A percentile compares a stretch with the other conserved stretches of the same genome.
Conservation (phyloP, 768 basidiomycete genomes). For the Boletus coccyginus region DNA sequence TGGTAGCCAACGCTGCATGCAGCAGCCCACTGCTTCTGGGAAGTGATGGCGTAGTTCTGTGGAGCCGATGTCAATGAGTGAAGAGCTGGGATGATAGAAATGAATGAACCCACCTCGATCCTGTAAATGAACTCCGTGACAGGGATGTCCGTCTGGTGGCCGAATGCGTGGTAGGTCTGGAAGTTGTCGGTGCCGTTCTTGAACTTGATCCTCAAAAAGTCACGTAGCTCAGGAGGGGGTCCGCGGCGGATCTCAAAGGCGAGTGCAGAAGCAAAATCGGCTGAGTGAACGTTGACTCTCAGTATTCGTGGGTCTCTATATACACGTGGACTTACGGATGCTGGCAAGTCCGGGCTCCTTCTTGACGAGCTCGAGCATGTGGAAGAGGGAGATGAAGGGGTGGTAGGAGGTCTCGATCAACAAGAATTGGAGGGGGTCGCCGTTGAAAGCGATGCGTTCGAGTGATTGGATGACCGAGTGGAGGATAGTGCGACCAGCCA, state of each 20-base stretch:
- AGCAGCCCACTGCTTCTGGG: slow-evolving; percentile 44
- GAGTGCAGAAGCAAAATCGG: slow-evolving; percentile 70
- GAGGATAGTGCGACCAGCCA: slow-evolving; percentile 79
- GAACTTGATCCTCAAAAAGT: slow-evolving; percentile 83
- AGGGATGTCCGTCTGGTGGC: slow-evolving; percentile 71
- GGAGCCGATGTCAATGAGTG: not conserved
- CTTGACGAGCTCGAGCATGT: slow-evolving; percentile 62
- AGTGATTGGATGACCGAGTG: slow-evolving; percentile 69
- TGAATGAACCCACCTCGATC: slow-evolving; percentile 52
- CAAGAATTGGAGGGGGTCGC: slow-evolving; percentile 76
- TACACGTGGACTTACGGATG: slow-evolving; percentile 52
- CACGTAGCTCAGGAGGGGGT: slow-evolving; percentile 69
- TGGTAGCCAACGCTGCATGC: slow-evolving; percentile 35
- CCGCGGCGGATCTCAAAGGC: slow-evolving; percentile 79
- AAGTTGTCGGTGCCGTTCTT: slow-evolving; percentile 77
- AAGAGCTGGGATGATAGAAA: not conserved
- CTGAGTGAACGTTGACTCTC: slow-evolving; percentile 35
- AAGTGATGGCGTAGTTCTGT: slow-evolving; percentile 45
- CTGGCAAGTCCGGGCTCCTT: slow-evolving; percentile 57
- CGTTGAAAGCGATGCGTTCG: slow-evolving; percentile 75
- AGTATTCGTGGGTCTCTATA: slow-evolving; percentile 6
- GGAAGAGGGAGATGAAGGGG: slow-evolving; percentile 87
- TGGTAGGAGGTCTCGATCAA: slow-evolving; percentile 83
- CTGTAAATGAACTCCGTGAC: slow-evolving; percentile 85
- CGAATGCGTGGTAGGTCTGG: slow-evolving; percentile 70